Evolutionary conservation across 257 asterid genomes (phyloP), one percentile per base, ranked within the genome.

Genomic region (Cordia subcordata): DNA sequence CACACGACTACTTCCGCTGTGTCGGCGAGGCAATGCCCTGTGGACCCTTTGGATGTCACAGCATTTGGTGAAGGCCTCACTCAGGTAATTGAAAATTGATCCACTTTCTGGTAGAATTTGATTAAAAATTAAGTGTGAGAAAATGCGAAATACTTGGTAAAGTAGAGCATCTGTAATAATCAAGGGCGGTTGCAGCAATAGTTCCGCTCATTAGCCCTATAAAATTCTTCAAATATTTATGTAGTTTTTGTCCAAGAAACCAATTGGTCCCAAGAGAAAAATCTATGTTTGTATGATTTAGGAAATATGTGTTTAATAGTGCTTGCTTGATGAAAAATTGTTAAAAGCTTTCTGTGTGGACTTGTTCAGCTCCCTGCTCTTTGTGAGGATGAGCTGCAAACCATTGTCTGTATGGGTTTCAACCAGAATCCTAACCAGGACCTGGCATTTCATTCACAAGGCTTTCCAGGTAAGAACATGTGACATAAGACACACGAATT

Each of bases 401-500:
- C 95, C 85, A 83, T 92, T 67, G 94, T 92, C 39, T 87, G 78
- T 59, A 90, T 82, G 96, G 95, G 94, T 10, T 80, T 77, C 49
- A 69, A 62, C 66, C 94, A 81, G 38, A 69, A 77, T 60, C 72
- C 79, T 13, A 64, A 58, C 21, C 39, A 18, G 58, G 74, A 68
- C 16, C 39, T 55, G 32, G 59, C 73, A 40, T 61, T 66, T 54
- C 79, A 62, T n/a, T 22, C 73, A 15, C 74, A 64, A 52, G 50
- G 66, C 68, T 83, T 85, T 73, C 80, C 85, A 17, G 86, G 95
- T 82, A 77, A 80, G 72, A 40, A 72, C 38, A 10, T 9, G 47
- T 42, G 10, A 42, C 47, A 20, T 17, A 3, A 10, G 18, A 47
- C 14, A 15, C 19, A 4, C 8, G 4, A 19, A 3, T 27, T 27